Evolutionary conservation across 2,329 filamentous ascomycete genomes (phyloP), one percentile per base, ranked within the genome.

Genomic region (Colletotrichum simmondsii): DNA sequence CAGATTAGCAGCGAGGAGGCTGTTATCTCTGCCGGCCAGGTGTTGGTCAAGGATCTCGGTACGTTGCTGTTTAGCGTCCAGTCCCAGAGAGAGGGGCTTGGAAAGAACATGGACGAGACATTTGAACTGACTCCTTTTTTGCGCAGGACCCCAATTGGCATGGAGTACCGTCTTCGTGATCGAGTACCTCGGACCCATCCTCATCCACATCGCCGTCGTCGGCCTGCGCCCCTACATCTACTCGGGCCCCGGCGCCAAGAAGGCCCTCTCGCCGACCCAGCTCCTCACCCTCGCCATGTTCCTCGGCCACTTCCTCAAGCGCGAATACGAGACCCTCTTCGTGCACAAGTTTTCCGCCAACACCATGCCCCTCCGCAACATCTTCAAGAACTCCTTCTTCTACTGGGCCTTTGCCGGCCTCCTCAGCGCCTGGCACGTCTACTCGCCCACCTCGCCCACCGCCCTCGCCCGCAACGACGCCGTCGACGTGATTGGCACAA

Each of bases 41-140:
- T 99, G 61, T 91, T 97, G 77, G 94, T 98, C 75, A 98, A 99
- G 86, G 96, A 99, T 81, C 88, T 99, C 35, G 97, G 95, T 96
- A 89, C 65, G 89, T 79, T 46, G 6, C 2, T 24, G 28, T 53
- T 12, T 10, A 26, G 5, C 53, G 12, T 30, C 22, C 14, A 28
- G 12, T 24, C 12, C 35, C 19, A 30, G 24, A 7, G 6, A 42
- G 16, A 11, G 10, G 30, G n/a, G 5, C 26, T 26, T 64, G 30
- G 26, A 16, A 42, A 52, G 10, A 19, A 37, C 4, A 11, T 22
- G 8, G n/a, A 26, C 53, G 26, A 14, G 11, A 24, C 5, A 6
- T 53, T n/a, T 46, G 28, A 24, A 37, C 71, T 72, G 62, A 65
- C 62, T 58, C 65, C 8, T 10, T 11, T 24, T 12, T 22, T n/a